Evolutionary conservation across 371 early-diverging fungal species (phyloP).

Genomic region (Basidiobolus meristosporus): DNA sequence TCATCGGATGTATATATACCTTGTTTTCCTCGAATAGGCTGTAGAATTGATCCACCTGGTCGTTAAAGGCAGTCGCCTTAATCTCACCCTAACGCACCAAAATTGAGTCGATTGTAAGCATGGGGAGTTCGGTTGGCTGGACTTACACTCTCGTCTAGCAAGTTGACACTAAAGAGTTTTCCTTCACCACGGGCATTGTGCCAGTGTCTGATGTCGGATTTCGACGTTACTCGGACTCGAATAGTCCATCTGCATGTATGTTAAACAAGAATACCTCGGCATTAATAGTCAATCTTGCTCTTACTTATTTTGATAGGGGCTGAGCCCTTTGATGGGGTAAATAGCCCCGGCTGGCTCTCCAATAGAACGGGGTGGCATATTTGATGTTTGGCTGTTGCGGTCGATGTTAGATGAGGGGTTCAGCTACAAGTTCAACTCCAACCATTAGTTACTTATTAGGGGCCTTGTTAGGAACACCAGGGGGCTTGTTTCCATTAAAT

Average conservation of each 20-base stretch:
- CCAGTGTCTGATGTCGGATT: conserved; percentile 68
- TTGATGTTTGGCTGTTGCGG: no score
- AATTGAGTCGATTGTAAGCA: neutral
- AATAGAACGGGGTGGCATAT: neutral
- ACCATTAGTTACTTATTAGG: no score
- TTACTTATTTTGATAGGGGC: conserved; percentile 48
- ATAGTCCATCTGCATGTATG: conserved; percentile 67
- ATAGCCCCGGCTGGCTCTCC: conserved; percentile 7
- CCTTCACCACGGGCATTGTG: conserved; percentile 65
- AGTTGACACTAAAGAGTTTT: conserved; percentile 69
- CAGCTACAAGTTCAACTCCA: no score
- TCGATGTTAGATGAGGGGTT: no score
- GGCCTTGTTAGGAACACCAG: no score
- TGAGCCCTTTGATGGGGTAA: conserved; percentile 25
- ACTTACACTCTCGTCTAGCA: conserved; percentile 67
- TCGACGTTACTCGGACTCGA: conserved; percentile 65
- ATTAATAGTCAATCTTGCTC: conserved; percentile 3
- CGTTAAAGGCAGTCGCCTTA: conserved; percentile 74
- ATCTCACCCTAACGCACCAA: conserved; percentile 56
- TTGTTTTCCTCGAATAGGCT: conserved; percentile 54
- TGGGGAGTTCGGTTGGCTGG: no score
- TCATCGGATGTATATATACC: conserved; percentile 9
- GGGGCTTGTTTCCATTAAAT: no score
- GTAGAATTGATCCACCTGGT: conserved; percentile 54
- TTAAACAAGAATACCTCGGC: conserved; percentile 6